These are phyloP conservation scores for Nannizziopsis barbatae DNA, from an alignment of 2,329 filamentous ascomycete genomes.

Conservation along the genomic window DNA sequence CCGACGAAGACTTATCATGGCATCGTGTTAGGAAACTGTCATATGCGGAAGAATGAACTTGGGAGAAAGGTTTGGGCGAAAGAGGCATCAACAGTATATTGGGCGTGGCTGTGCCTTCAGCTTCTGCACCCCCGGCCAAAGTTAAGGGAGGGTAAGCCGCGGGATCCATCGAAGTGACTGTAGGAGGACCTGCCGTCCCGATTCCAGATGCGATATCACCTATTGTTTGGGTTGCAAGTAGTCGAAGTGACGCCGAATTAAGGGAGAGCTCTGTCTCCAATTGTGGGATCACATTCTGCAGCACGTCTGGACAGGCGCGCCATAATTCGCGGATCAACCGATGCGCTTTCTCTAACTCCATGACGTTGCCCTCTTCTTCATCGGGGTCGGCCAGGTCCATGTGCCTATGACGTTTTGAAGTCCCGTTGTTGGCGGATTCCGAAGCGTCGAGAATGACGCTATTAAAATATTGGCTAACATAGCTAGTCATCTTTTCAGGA, in stretches of 20 bases:
- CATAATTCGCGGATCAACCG: constrained; percentile 81
- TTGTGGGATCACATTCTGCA: constrained; percentile 88
- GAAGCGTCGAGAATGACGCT: constrained; percentile 88
- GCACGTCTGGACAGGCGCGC: constrained; percentile 76
- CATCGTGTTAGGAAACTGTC: constrained; percentile 72
- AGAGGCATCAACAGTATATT: constrained; percentile 68
- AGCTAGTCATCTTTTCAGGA: constrained; percentile 86
- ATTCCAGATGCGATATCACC: constrained; percentile 93
- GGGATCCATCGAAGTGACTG: constrained; percentile 61
- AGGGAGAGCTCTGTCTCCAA: constrained; percentile 84
- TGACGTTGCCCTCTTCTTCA: constrained; percentile 69
- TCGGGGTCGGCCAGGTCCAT: constrained; percentile 50
- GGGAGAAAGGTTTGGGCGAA: constrained; percentile 79
- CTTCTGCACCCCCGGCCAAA: constrained; percentile 30
- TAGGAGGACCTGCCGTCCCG: constrained; percentile 76
- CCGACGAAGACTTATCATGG: constrained; percentile 72
- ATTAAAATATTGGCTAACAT: constrained; percentile 93
- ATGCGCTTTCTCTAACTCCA: constrained; percentile 82
- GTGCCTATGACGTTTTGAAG: constrained; percentile 34
- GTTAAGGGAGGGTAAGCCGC: constrained; percentile 63
- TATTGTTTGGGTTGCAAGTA: constrained; percentile 83
- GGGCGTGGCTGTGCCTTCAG: constrained; percentile 41
- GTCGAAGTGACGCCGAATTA: constrained; percentile 75
- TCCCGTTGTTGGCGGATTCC: constrained; percentile 46
- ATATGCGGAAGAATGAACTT: constrained; percentile 67